Base-by-base conservation (phyloP, 306 rosid species). In the Prosopis cineraria region DNA sequence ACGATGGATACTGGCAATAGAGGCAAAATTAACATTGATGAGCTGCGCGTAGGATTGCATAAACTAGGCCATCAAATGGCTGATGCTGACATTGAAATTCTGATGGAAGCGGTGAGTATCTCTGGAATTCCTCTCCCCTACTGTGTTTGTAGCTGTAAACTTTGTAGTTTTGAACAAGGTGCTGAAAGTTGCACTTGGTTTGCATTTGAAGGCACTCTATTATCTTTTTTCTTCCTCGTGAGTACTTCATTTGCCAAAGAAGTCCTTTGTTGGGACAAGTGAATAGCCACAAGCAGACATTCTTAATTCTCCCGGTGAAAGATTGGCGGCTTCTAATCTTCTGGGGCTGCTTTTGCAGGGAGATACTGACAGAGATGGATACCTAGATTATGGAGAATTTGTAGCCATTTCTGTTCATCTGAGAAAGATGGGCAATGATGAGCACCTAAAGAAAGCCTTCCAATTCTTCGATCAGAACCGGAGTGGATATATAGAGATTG, bases 101-200 rank as follows among this genome's bases (percentile, higher is more conserved):
- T 92, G 14, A 89, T 94, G 97, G 98, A 94, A 73, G 96, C 96
- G 70, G 98, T 94, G 80, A 92, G 98, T 85, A 43, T 58, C 68
- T 40, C 77, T 79, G 58, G 59, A 47, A 58, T 50, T 70, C 39
- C 77, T 70, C 34, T 30, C 73, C 43, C 11, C 31, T 10, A 11
- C 78, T 77, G 56, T 74, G 74, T 67, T 40, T 24, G 30, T 25
- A 11, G 31, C 20, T 65, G 7, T 25, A 58, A 11, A 33, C 25
- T 58, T 58, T 58, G 17, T 58, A 10, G 12, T 2, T 25, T 58
- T 10, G 36, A 58, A 58, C 3, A 25, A 53, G 30, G 44, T 64
- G 9, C 30, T 31, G 40, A 67, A 72, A 45, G 31, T 41, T 45
- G 76, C 45, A 37, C 66, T 65, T 70, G 4, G 70, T n/a, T 75